Evolutionary conservation across 768 basidiomycete genomes (phyloP).

Genomic region (Lactarius vividus): DNA sequence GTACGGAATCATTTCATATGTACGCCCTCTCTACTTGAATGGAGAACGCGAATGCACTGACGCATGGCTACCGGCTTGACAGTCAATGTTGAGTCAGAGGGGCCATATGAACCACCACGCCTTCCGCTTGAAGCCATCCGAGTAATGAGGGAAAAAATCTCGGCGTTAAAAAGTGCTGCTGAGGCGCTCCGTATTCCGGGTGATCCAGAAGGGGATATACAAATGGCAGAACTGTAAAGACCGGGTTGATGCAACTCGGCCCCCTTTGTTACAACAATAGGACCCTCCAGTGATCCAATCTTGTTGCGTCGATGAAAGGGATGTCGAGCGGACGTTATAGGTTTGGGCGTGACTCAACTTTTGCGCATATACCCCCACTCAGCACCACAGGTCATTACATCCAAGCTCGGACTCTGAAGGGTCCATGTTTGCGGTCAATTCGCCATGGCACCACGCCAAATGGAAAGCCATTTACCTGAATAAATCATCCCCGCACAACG

Average conservation of each 20-base stretch:
- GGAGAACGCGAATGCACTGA: slow-evolving; percentile 3
- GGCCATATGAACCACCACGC: slow-evolving; percentile 81
- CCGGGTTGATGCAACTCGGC: neutral
- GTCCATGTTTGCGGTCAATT: neutral
- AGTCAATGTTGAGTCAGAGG: slow-evolving; percentile 92
- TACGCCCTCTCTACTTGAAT: slow-evolving; percentile 38
- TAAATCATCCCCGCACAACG: neutral
- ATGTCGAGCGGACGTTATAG: neutral
- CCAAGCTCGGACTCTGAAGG: neutral
- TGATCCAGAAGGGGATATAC: slow-evolving; percentile 43
- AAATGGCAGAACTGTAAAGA: slow-evolving; percentile 47
- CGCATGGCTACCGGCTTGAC: slow-evolving; percentile 15
- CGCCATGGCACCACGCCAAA: neutral
- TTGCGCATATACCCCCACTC: neutral
- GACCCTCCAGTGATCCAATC: neutral
- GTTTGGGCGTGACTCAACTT: neutral
- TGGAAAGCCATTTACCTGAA: neutral
- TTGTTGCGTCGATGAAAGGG: neutral
- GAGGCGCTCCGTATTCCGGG: slow-evolving; percentile 50
- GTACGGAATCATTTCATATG: slow-evolving; percentile 93
- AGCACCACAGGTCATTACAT: neutral
- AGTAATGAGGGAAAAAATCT: slow-evolving; percentile 81
- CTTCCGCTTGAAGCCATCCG: slow-evolving; percentile 76
- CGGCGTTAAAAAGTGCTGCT: slow-evolving; percentile 54
- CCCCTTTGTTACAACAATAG: neutral